These are phyloP conservation scores for Elsinoe batatas DNA, from an alignment of 2,329 filamentous ascomycete genomes.

Conservation along the genomic window DNA sequence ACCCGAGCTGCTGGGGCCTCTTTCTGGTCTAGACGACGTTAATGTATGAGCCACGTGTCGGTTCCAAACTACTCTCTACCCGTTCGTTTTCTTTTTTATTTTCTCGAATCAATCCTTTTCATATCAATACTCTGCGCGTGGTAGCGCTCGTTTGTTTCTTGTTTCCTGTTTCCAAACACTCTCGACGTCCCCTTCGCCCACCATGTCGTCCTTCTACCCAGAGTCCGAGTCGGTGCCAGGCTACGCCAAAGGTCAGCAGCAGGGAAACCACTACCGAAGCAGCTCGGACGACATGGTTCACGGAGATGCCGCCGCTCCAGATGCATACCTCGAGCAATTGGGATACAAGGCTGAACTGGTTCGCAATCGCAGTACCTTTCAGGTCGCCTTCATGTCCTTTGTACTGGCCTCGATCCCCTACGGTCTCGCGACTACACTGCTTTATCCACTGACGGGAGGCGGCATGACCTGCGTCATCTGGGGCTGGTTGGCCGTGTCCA, in stretches of 20 bases:
- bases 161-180: neutral
- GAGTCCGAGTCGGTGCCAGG: neutral
- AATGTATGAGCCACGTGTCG: conserved; percentile 9
- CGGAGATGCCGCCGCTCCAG: conserved; percentile 36
- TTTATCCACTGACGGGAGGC: conserved; percentile 56
- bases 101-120: neutral
- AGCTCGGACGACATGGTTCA: neutral
- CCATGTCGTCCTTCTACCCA: conserved; percentile 9
- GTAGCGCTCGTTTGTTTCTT: neutral
- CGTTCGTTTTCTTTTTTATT: conserved; percentile 9
- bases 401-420: conserved; percentile 67
- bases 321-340: conserved; percentile 53
- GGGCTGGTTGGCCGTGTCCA: conserved; percentile 60
- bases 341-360: conserved; percentile 58
- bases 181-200: neutral
- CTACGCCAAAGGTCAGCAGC: conserved; percentile 1
- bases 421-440: conserved; percentile 59
- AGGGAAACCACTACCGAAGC: neutral
- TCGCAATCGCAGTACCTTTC: conserved; percentile 56
- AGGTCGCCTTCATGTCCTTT: conserved; percentile 68
- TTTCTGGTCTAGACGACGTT: conserved; percentile 9
- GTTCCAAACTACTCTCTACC: neutral
- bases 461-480: conserved; percentile 62
- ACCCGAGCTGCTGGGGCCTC: neutral
- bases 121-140: neutral